phyloP scores from a whole-genome alignment of 1,284 basidiomycete species.

The Thecaphora thlaspeos region DNA sequence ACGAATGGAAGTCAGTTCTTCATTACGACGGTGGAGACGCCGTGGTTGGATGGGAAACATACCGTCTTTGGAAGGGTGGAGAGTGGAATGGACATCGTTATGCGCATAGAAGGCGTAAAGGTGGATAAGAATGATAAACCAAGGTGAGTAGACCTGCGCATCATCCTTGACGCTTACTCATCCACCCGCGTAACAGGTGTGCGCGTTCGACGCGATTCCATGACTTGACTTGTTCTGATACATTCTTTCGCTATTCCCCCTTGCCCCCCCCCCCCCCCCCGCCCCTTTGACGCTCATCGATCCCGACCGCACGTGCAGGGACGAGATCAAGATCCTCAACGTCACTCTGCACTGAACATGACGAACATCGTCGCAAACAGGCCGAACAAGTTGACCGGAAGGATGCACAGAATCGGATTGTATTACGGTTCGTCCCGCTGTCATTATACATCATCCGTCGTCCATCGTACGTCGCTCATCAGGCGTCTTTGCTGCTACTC shows the following conservation, averaged over 20 bases:
- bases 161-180: neutral
- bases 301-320: neutral
- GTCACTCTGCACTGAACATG: conserved; percentile 14
- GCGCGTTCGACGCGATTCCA: neutral
- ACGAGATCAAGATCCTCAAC: conserved; percentile 32
- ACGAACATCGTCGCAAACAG: too few relatives aligned
- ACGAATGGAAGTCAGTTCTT: conserved; percentile 99
- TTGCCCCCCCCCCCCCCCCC: neutral
- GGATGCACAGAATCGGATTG: too few relatives aligned
- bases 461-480: too few relatives aligned
- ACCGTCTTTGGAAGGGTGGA: conserved; percentile 64
- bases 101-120: conserved; percentile 77
- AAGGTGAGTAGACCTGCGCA: conserved; percentile 3
- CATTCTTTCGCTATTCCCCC: neutral
- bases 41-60: conserved; percentile 74
- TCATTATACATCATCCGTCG: too few relatives aligned
- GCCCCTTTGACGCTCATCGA: too few relatives aligned
- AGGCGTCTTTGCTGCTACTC: too few relatives aligned
- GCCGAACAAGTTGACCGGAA: too few relatives aligned
- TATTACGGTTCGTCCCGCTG: too few relatives aligned
- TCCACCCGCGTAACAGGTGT: too few relatives aligned
- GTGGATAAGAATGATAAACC: conserved; percentile 60
- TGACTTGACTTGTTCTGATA: neutral
- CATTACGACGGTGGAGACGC: conserved; percentile 92
- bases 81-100: conserved; percentile 63